A percentile compares a stretch with the other conserved stretches of the same genome.
Conservation (phyloP, 805 yeast genomes). For the Candida ovalis region DNA sequence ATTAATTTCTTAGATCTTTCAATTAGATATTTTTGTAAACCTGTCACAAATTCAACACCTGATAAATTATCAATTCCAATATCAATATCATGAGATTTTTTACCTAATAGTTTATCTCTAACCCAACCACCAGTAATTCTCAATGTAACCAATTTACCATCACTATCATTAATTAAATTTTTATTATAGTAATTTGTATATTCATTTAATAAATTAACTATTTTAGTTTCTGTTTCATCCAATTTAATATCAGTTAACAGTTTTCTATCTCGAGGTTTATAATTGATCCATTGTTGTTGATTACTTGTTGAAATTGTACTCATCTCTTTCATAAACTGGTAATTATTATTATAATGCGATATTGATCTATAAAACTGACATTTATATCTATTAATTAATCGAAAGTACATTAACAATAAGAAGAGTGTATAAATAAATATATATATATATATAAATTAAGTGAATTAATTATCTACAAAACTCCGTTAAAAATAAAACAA, state of each 20-base stretch:
- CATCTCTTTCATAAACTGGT: too few species aligned
- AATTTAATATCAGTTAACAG: conserved; percentile 13
- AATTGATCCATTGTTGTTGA: neutral
- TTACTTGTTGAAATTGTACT: too few species aligned
- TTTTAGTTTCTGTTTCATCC: conserved; percentile 22
- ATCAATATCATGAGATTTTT: conserved; percentile 81
- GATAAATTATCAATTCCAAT: conserved; percentile 82
- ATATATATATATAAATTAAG: too few species aligned
- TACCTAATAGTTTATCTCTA: conserved; percentile 83
- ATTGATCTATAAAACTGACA: neutral
- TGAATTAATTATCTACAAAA: too few species aligned
- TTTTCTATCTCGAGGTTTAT: neutral
- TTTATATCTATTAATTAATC: neutral
- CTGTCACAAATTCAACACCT: conserved; percentile 81
- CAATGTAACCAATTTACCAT: conserved; percentile 31
- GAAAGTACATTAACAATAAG: neutral
- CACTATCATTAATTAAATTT: neutral
- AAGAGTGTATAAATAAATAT: too few species aligned
- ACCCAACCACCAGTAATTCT: conserved; percentile 99
- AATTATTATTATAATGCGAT: too few species aligned
- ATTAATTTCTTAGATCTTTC: conserved; percentile 5
- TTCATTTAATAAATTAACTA: conserved; percentile 23
- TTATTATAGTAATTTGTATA: conserved; percentile 25
- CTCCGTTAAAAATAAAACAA: too few species aligned
- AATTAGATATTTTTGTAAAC: conserved; percentile 47